Evolutionary conservation across 2,329 filamentous ascomycete species (phyloP).

Genomic region (Pyrenochaeta sp.): DNA sequence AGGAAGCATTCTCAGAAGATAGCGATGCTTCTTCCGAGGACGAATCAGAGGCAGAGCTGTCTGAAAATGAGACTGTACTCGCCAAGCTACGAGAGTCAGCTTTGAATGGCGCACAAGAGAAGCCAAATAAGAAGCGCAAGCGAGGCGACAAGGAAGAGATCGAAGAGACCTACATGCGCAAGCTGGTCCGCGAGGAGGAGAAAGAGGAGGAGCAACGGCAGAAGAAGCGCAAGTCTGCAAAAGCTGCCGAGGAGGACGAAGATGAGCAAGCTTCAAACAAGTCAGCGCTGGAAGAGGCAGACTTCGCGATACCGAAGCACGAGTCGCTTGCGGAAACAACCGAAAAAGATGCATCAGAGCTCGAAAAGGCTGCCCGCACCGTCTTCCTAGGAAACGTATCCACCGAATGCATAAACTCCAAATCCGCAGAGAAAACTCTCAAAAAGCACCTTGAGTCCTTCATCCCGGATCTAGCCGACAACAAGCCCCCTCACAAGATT

Average conservation of each 20-base stretch:
- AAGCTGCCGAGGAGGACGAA: conserved; percentile 34
- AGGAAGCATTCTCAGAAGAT: conserved; percentile 45
- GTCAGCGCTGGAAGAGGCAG: conserved; percentile 56
- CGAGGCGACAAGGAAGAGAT: conserved; percentile 71
- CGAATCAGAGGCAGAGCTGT: conserved; percentile 21
- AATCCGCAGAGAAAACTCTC: conserved; percentile 79
- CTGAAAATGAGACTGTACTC: conserved; percentile 34
- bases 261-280: conserved; percentile 25
- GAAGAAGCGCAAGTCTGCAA: conserved; percentile 49
- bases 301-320: conserved; percentile 62
- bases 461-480: conserved; percentile 61
- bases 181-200: conserved; percentile 62
- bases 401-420: conserved; percentile 80
- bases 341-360: conserved; percentile 61
- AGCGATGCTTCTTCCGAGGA: conserved; percentile 39
- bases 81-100: conserved; percentile 37
- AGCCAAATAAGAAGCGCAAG: conserved; percentile 50
- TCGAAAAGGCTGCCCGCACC: conserved; percentile 88
- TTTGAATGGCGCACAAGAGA: conserved; percentile 39
- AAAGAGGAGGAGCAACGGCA: conserved; percentile 50
- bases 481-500: conserved; percentile 71
- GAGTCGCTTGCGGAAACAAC: conserved; percentile 56
- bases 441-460: conserved; percentile 81
- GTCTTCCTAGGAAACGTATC: conserved; percentile 95
- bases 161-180: conserved; percentile 74